Conservation (phyloP, 2,329 filamentous ascomycete species). For the Exophiala xenobiotica region DNA sequence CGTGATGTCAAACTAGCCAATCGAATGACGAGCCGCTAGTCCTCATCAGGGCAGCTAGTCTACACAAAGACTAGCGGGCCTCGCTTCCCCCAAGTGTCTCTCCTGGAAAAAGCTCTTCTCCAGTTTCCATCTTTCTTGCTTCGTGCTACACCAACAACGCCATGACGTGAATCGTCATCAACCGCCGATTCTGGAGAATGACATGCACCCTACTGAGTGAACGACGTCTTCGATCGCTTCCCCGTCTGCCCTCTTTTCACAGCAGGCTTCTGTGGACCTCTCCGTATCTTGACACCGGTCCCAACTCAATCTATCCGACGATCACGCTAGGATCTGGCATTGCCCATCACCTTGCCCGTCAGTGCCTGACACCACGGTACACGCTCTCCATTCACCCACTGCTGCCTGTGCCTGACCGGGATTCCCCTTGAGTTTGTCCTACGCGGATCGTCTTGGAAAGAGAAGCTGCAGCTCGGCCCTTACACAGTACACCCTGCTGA, state of each 20-base stretch:
- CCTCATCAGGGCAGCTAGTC: neutral
- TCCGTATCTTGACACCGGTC: conserved; percentile 1
- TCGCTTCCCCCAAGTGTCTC: neutral
- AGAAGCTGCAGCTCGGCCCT: neutral
- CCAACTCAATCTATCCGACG: conserved; percentile 20
- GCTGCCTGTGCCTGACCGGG: too few species aligned
- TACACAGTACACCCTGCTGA: neutral
- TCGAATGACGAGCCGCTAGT: neutral
- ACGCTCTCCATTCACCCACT: too few species aligned
- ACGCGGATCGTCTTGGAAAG: too few species aligned
- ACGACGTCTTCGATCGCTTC: conserved; percentile 1
- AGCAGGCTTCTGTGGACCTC: neutral
- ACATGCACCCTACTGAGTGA: neutral
- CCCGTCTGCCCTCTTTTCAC: neutral
- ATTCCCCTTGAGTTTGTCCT: too few species aligned
- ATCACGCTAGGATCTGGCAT: conserved; percentile 24
- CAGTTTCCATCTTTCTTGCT: too few species aligned
- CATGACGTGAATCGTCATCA: conserved; percentile 5
- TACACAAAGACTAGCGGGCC: neutral
- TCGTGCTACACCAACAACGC: neutral
- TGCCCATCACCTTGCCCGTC: neutral
- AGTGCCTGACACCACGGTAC: neutral
- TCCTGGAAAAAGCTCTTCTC: neutral
- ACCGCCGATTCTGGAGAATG: neutral
- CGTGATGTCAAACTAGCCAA: conserved; percentile 14